Base-by-base conservation (phyloP, 2,329 filamentous ascomycete genomes). In the Colletotrichum echinochloae region DNA sequence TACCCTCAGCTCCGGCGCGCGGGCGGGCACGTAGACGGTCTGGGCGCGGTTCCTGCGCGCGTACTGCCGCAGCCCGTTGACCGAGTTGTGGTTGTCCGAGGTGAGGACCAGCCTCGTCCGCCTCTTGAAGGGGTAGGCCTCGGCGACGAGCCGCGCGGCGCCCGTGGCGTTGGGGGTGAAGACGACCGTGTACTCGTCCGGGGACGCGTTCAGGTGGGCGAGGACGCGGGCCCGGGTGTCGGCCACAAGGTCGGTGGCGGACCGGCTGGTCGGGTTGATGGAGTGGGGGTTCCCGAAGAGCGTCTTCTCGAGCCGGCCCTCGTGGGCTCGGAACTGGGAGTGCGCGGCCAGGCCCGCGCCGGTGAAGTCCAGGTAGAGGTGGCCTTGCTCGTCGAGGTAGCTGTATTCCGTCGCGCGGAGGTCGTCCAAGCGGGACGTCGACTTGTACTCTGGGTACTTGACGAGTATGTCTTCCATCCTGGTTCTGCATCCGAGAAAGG, bases 301-400 rank as follows among this genome's bases (percentile, higher is more conserved):
- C 2, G 71, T 73, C n/a, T 60, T 56, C 11, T 74, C 63, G 4
- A 81, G 73, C 0, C 81, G 80, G 26, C 72, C 66, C 9, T 75
- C 72, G 61, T 82, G 80, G 1, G 78, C 77, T 3, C 64, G 70
- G 56, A 78, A 70, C 72, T 83, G 82, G 1, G 76, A 61, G 1
- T 74, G 74, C 3, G 81, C 76, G 0, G 80, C 77, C 2, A 83
- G 78, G 0, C 81, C 78, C 0, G 81, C 74, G 16, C 82, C 82
- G 0, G 81, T 81, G 72, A 83, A 83, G 75, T 83, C 82, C 5
- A 83, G 76, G 60, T 83, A 83, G 3, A 81, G 73, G 48, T 83
- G 82, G 49, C 76, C 64, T 41, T 82, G 77, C 37, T 78, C 74
- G 72, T 82, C 80, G 23, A 83, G 78, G 44, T 79, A 80, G 33